phyloP scores from a whole-genome alignment of 2,329 filamentous ascomycete genomes.

The Ilyonectria robusta region DNA sequence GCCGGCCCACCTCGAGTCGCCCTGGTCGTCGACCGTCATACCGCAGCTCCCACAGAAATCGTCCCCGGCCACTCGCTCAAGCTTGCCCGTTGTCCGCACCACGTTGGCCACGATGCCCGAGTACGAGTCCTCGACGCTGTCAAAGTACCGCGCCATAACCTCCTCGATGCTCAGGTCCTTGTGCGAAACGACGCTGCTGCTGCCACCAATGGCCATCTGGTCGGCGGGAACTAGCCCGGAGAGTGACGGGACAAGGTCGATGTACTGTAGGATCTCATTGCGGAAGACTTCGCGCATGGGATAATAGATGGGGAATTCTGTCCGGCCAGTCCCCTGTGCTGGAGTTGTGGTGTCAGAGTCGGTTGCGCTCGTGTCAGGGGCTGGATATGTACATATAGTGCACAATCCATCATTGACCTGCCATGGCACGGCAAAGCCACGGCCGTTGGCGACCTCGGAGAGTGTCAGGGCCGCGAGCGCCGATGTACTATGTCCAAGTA shows the following conservation, averaged over 20 bases:
- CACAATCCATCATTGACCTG: constrained; percentile 81
- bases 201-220: constrained; percentile 41
- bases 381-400: constrained; percentile 51
- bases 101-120: constrained; percentile 96
- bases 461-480: constrained; percentile 88
- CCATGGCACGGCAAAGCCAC: constrained; percentile 87
- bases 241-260: constrained; percentile 68
- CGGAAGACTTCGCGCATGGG: constrained; percentile 89
- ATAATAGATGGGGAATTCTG: constrained; percentile 72
- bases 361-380: constrained; percentile 38
- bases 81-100: constrained; percentile 89
- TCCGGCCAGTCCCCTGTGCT: constrained; percentile 34
- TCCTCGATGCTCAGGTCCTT: constrained; percentile 91
- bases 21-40: constrained; percentile 74
- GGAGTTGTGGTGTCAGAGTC: neutral
- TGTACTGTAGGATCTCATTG: constrained; percentile 82
- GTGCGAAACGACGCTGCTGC: constrained; percentile 68
- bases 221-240: constrained; percentile 61
- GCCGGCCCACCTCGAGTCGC: constrained; percentile 74
- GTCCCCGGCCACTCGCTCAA: constrained; percentile 66
- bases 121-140: constrained; percentile 83
- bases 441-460: constrained; percentile 90
- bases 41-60: constrained; percentile 76
- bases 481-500: constrained; percentile 91
- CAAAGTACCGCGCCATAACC: constrained; percentile 91